Percentiles rank a stretch among this genome's conserved stretches.
Conservation (phyloP, 768 basidiomycete species). For the Inosperma sp. region DNA sequence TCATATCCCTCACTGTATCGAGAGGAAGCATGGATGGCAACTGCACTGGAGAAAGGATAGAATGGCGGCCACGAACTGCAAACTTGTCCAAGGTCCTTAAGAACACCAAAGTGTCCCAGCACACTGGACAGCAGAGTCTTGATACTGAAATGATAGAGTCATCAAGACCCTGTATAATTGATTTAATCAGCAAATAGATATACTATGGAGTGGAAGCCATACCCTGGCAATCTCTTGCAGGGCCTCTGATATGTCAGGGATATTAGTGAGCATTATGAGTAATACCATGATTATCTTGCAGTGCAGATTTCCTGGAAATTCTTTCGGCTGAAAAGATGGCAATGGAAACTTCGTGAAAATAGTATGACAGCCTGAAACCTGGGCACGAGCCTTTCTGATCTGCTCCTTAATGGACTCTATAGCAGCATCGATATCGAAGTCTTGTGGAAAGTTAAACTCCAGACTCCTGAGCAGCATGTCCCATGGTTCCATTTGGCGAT, state of each 20-base stretch:
- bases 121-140: not conserved
- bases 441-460: not conserved
- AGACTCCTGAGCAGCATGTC: not conserved
- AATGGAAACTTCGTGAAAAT: constrained; percentile 1
- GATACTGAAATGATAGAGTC: not conserved
- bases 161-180: not conserved
- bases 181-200: not conserved
- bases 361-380: not conserved
- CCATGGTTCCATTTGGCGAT: constrained; percentile 1
- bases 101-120: not conserved
- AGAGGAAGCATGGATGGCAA: constrained; percentile 2
- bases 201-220: not conserved
- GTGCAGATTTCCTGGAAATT: constrained; percentile 1
- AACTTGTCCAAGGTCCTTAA: not conserved
- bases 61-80: not conserved
- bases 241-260: not conserved
- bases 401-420: not conserved
- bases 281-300: not conserved
- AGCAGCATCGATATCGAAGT: not conserved
- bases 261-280: not conserved
- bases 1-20: not conserved
- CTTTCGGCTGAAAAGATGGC: not conserved
- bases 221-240: not conserved
- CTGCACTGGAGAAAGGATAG: constrained; percentile 6
- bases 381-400: not conserved